Conservation (phyloP, 2,329 filamentous ascomycete species). For the Diaporthe australafricana region DNA sequence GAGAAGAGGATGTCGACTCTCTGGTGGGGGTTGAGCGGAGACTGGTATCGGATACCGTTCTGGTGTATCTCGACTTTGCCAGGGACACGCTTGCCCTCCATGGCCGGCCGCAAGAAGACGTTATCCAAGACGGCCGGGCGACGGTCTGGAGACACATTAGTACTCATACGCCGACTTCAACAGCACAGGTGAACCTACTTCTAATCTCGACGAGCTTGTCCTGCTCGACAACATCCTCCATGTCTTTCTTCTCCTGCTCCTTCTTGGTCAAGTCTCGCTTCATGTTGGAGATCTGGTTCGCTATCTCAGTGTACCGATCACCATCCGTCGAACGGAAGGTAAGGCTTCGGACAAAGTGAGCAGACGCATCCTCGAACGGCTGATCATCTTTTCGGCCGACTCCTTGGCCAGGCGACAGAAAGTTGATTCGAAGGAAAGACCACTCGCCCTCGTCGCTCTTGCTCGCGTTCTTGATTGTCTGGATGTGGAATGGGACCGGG, state of each 20-base stretch:
- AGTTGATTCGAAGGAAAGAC: constrained; percentile 95
- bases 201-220: constrained; percentile 96
- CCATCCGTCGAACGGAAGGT: constrained; percentile 94
- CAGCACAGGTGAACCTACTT: constrained; percentile 67
- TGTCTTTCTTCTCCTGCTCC: constrained; percentile 98
- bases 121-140: constrained; percentile 91
- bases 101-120: constrained; percentile 92
- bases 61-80: constrained; percentile 98
- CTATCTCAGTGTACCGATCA: constrained; percentile 89
- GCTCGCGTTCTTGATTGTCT: constrained; percentile 98
- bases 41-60: constrained; percentile 96
- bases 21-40: constrained; percentile 81
- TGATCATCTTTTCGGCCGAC: constrained; percentile 97
- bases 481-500: constrained; percentile 96
- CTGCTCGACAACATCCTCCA: constrained; percentile 99
- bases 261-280: constrained; percentile 92
- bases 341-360: constrained; percentile 94
- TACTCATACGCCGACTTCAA: not conserved
- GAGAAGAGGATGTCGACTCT: constrained; percentile 95
- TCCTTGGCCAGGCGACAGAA: constrained; percentile 95
- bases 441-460: constrained; percentile 97
- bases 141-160: constrained; percentile 75
- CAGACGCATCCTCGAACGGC: constrained; percentile 94
- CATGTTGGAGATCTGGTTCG: constrained; percentile 93
- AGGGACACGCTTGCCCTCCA: constrained; percentile 96